A percentile compares a stretch with the other conserved stretches of the same genome.
Evolutionary conservation across 2,329 filamentous ascomycete genomes (phyloP).

Genomic region (Pezicula radicicola): DNA sequence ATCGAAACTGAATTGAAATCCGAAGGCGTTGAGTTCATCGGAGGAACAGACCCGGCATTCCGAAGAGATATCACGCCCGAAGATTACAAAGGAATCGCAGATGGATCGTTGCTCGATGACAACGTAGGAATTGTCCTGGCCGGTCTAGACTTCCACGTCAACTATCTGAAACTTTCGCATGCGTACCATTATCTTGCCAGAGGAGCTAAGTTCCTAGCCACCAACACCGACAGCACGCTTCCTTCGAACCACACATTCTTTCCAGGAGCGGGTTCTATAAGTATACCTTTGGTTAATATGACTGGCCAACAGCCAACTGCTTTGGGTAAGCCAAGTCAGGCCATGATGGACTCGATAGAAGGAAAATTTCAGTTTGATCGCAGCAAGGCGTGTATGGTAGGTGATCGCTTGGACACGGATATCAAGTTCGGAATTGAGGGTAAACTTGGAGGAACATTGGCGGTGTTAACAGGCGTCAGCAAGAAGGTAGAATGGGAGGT

Average conservation of each 20-base stretch:
- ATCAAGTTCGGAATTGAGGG: conserved; percentile 94
- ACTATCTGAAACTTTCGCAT: conserved; percentile 86
- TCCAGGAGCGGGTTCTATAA: conserved; percentile 83
- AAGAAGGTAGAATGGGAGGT: conserved; percentile 81
- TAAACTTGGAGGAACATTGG: conserved; percentile 83
- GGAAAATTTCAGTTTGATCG: conserved; percentile 91
- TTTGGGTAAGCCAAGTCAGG: conserved; percentile 92
- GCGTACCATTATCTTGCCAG: conserved; percentile 82
- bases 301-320: conserved; percentile 67
- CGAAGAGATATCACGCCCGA: conserved; percentile 75
- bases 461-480: conserved; percentile 85
- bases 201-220: conserved; percentile 85
- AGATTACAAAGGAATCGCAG: conserved; percentile 78
- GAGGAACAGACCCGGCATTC: conserved; percentile 78
- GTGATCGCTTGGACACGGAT: conserved; percentile 90
- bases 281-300: conserved; percentile 75
- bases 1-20: conserved; percentile 84
- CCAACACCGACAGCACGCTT: conserved; percentile 88
- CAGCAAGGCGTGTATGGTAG: conserved; percentile 87
- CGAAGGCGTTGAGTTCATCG: conserved; percentile 77
- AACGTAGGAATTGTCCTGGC: conserved; percentile 87
- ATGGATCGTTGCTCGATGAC: conserved; percentile 73
- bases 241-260: conserved; percentile 82
- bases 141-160: conserved; percentile 91
- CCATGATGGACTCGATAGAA: conserved; percentile 99